phyloP scores from a whole-genome alignment of 148 eudicot genomes.

The Persicaria maculosa region DNA sequence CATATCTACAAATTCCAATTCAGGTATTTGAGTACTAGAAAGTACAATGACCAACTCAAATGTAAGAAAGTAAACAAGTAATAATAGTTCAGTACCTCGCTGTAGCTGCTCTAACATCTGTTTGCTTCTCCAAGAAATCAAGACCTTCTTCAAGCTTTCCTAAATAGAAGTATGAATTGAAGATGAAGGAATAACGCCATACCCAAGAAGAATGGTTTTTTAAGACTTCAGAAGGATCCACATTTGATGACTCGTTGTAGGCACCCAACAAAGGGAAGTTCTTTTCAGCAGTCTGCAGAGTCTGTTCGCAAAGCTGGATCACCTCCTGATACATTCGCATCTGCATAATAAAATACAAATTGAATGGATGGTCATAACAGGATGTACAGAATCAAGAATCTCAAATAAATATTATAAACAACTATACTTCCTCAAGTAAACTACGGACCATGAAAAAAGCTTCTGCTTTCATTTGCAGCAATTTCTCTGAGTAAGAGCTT shows the following conservation, averaged over 20 bases:
- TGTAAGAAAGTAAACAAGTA: background rate
- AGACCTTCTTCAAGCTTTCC: slow-evolving; percentile 90
- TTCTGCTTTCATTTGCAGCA: slow-evolving; percentile 78
- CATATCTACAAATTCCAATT: slow-evolving; percentile 35
- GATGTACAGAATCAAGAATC: background rate
- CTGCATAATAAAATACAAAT: slow-evolving; percentile 32
- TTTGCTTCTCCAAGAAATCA: slow-evolving; percentile 67
- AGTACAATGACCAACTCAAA: background rate
- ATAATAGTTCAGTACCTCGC: slow-evolving; percentile 34
- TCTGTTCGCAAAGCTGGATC: slow-evolving; percentile 65
- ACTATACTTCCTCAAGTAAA: background rate
- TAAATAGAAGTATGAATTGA: slow-evolving; percentile 60
- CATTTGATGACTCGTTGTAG: slow-evolving; percentile 22
- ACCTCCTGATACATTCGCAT: slow-evolving; percentile 74
- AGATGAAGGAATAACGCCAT: slow-evolving; percentile 48
- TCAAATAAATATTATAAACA: background rate
- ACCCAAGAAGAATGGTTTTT: slow-evolving; percentile 34
- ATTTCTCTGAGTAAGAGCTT: slow-evolving; percentile 65
- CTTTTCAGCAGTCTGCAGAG: slow-evolving; percentile 49
- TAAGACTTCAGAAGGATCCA: slow-evolving; percentile 31
- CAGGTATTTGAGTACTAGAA: background rate
- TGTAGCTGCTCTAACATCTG: slow-evolving; percentile 30
- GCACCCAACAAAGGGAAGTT: slow-evolving; percentile 27
- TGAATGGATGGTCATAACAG: background rate
- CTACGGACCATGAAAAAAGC: slow-evolving; percentile 74